Evolutionary conservation across 352 stramenopile species (phyloP).

Genomic region (Pythium brachiatum): DNA sequence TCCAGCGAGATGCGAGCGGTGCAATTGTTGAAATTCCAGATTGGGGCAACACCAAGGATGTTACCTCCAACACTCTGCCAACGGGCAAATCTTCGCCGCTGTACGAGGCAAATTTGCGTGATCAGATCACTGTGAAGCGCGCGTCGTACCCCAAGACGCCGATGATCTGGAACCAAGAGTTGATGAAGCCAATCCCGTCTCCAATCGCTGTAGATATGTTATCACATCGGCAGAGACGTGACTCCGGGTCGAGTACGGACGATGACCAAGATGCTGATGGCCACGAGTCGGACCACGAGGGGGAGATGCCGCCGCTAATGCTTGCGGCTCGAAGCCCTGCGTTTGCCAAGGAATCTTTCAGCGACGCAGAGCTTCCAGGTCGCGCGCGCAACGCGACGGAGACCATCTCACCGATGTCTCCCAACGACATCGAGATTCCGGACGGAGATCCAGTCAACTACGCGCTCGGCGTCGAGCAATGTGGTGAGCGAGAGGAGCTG

Average conservation of each 20-base stretch:
- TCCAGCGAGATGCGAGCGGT: constrained; percentile 23
- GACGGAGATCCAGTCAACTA: constrained; percentile 82
- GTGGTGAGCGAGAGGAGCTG: constrained; percentile 69
- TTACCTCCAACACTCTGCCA: constrained; percentile 21
- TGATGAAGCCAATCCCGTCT: constrained; percentile 14
- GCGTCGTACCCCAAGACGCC: constrained; percentile 23
- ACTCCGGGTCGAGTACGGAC: constrained; percentile 8
- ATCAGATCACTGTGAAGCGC: constrained; percentile 21
- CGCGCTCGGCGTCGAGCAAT: constrained; percentile 73
- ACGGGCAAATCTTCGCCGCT: constrained; percentile 23
- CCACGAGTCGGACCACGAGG: neutral
- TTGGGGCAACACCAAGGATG: constrained; percentile 8
- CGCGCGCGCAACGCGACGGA: neutral
- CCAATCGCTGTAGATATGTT: neutral
- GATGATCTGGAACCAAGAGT: constrained; percentile 23
- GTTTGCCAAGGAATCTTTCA: neutral
- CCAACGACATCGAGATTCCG: constrained; percentile 49
- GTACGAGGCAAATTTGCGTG: constrained; percentile 20
- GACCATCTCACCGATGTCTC: constrained; percentile 17
- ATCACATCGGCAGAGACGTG: neutral
- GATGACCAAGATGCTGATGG: constrained; percentile 11
- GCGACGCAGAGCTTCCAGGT: neutral
- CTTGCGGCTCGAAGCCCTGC: constrained; percentile 8
- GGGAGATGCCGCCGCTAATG: constrained; percentile 7
- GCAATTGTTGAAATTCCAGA: constrained; percentile 21